Evolutionary conservation across 768 basidiomycete genomes (phyloP), one percentile per base, ranked within the genome.

Genomic region (Tulasnella sp.): DNA sequence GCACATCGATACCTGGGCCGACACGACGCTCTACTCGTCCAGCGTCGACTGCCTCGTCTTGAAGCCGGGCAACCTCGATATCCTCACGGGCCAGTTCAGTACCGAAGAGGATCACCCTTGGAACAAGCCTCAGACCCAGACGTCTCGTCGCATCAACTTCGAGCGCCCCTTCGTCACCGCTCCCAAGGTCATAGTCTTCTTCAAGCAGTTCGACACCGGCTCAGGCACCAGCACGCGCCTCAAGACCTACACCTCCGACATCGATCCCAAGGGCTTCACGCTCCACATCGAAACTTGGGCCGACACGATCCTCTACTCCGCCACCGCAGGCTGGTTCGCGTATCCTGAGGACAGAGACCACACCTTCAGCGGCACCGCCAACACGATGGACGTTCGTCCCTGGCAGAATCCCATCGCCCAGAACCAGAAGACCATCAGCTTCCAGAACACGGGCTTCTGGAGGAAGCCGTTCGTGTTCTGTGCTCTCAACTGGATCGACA

Each of bases 211-310:
- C 40, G 70, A 72, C 37, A 19, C 71, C 29, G 22, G n/a, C 19
- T 40, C n/a, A 29, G 32, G 29, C 16, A 69, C 32, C 22, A 62
- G 29, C 35, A 72, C 26, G 14, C 67, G 72, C 36, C 9, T 62
- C 42, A 37, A 14, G 4, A 37, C 69, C 16, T 0, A 34, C 3
- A 65, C 34, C 41, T 17, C 70, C 35, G 39, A 70, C 40, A 39
- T 73, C 69, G 66, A 72, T n/a, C 12, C 41, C 41, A 64, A 37
- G 17, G 72, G 72, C 59, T 73, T 73, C 59, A 70, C 69, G 7
- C 7, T 73, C 29, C 70, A 73, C 72, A 26, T 73, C 72, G 72
- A 73, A 9, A 71, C 69, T 9, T 73, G 72, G 72, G 0, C 26
- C 35, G 72, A 73, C 72, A 37, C 72, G 17, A 40, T 3, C 22